Base-by-base conservation (phyloP, 2,329 filamentous ascomycete species). In the Colletotrichum limetticola region DNA sequence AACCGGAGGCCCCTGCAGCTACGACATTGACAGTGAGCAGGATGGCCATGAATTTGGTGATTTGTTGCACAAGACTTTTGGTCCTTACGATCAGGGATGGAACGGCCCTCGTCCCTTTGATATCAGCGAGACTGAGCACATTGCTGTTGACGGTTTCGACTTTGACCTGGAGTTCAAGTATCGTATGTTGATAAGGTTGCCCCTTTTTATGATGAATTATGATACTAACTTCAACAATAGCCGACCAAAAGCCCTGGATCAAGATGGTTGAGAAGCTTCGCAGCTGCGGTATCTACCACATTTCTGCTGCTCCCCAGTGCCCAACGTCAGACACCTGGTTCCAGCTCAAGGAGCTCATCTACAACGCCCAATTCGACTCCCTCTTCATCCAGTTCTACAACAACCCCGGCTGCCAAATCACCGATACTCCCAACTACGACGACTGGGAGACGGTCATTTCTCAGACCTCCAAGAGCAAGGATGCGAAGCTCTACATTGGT, bases 331-430 rank as follows among this genome's bases (percentile, higher is more conserved):
- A 75, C 5, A 9, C 58, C 1, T 79, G 75, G 59, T 81, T 81
- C 64, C 76, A 80, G 66, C 79, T 85, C 78, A 78, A 80, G 66
- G 78, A 80, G 6, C 77, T 86, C 74, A 83, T 87, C 52, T 78
- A 82, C 12, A 77, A 82, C 66, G 80, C 82, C 55, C 77, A 82
- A 57, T 84, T 88, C 74, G 83, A 85, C 30, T 80, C 82, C 16
- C 78, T 85, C 53, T 86, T 85, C 76, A 78, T 88, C 63, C 86
- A 87, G 79, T 88, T 87, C 78, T 87, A 86, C 80, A 86, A 87
- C 81, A 87, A 87, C 77, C 75, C 76, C 0, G 74, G 61, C 24
- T 86, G 85, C 76, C 81, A 81, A 72, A 70, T 74, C 14, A 66
- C 78, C 9, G 80, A 78, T 11, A 77, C 79, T 12, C 75, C 76